Evolutionary conservation across 2,329 filamentous ascomycete genomes (phyloP), one percentile per base, ranked within the genome.

Genomic region (Fonsecaea nubica): DNA sequence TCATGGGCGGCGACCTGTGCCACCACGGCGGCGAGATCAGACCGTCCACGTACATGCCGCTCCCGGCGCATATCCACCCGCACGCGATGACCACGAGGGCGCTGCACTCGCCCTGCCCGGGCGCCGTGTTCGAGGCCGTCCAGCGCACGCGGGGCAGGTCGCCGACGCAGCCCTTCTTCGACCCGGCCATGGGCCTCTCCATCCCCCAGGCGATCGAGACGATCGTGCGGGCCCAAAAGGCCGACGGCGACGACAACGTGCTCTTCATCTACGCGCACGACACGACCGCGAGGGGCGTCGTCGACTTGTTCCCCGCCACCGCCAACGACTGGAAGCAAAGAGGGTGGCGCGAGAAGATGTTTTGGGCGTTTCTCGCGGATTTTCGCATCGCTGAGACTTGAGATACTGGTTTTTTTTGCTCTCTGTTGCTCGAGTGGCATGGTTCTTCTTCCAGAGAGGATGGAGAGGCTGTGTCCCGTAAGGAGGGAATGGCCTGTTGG

Each of bases 1-100:
- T 85, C 69, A 81, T 85, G 76, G 83, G 81, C 33, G 83, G 81
- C 18, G 84, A 85, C 71, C 75, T 78, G 4, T 80, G 77, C 40
- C 82, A 84, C 66, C 79, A 84, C 64, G 75, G 74, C 48, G 60
- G 60, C 40, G 64, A 69, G 42, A 60, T 65, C 32, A 48, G 67
- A 15, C 67, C 67, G 7, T 64, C 60, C 1, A 9, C n/a, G 32
- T 58, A 66, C 32, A 18, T 59, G 4, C 67, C 67, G 2, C 50
- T 69, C 2, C 67, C 67, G 4, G 33, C 45, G 33, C 33, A 66
- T 10, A 56, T 69, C 35, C 25, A 35, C 8, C 57, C 56, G 4
- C 40, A 66, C 40, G 38, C 62, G 2, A 35, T 62, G 33, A 36
- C 58, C 6, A 45, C 58, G 15, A 45, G 38, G 7, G 42, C 50